Conservation (phyloP, 345 rosid species). For the Acer campestre region DNA sequence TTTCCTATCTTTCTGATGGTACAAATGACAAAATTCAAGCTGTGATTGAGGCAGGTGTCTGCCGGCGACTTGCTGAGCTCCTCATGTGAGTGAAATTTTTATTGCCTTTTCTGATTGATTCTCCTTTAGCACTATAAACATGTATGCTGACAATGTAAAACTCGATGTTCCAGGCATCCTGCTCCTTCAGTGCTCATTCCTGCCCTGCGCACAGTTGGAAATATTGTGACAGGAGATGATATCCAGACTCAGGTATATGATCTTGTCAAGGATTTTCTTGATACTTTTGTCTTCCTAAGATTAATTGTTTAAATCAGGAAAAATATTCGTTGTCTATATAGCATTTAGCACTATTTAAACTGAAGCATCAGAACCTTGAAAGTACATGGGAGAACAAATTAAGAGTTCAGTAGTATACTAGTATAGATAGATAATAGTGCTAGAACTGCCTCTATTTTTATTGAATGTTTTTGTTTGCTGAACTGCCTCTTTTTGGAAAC, state of each 20-base stretch:
- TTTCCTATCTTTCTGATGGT: conserved; percentile 95
- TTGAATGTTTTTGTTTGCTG: background rate
- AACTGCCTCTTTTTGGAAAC: background rate
- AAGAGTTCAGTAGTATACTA: no score
- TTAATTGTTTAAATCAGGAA: background rate
- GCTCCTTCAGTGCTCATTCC: conserved; percentile 91
- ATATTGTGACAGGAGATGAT: conserved; percentile 94
- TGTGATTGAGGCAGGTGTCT: conserved; percentile 88
- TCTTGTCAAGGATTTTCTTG: background rate
- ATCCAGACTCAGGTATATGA: conserved; percentile 66
- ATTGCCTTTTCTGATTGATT: background rate
- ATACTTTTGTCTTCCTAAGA: background rate
- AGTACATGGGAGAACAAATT: no score
- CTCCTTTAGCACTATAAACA: background rate
- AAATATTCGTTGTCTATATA: background rate
- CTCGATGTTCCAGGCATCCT: conserved; percentile 52
- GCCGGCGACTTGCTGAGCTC: conserved; percentile 83
- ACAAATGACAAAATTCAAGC: conserved; percentile 96
- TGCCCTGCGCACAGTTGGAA: conserved; percentile 89
- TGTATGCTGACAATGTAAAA: conserved; percentile 2
- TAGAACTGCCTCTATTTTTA: background rate
- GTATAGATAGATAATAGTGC: background rate
- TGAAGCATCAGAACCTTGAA: background rate
- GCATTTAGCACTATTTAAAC: background rate
- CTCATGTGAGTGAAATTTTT: conserved; percentile 58